phyloP scores from a whole-genome alignment of 345 rosid species.

The Melaleuca quinquenervia region DNA sequence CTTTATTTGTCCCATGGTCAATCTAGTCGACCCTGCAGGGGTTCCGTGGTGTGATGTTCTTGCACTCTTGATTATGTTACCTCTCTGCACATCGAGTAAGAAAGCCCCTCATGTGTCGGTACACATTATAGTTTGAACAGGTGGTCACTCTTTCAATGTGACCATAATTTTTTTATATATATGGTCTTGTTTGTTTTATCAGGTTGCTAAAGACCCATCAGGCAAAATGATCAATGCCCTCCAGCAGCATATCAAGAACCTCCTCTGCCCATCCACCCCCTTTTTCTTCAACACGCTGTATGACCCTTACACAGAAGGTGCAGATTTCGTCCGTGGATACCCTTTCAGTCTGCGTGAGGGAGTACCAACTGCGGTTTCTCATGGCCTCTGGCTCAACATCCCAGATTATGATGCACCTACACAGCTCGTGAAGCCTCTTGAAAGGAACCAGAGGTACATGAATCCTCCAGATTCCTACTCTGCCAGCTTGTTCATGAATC shows the following conservation, averaged over 20 bases:
- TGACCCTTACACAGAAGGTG: slow-evolving; percentile 82
- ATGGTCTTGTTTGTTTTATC: not conserved
- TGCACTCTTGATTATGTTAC: not conserved
- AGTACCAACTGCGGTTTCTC: slow-evolving; percentile 89
- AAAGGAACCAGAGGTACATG: slow-evolving; percentile 70
- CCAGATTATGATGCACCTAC: slow-evolving; percentile 99
- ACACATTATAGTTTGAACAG: not conserved
- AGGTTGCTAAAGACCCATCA: slow-evolving; percentile 91
- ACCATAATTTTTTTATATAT: not conserved
- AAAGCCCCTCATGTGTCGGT: not conserved
- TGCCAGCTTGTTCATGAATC: not conserved
- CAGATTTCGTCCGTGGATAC: slow-evolving; percentile 95
- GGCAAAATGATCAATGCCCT: slow-evolving; percentile 79
- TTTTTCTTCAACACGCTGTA: slow-evolving; percentile 92
- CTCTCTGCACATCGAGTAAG: not conserved
- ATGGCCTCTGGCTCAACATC: slow-evolving; percentile 98
- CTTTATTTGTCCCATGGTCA: not conserved
- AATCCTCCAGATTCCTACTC: not conserved
- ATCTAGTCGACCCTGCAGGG: not conserved
- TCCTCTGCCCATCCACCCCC: slow-evolving; percentile 81
- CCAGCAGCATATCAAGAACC: slow-evolving; percentile 92
- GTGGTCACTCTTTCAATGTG: not conserved
- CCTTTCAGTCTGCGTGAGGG: slow-evolving; percentile 97
- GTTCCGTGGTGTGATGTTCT: not conserved
- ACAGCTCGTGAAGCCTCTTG: slow-evolving; percentile 96